Evolutionary conservation across 805 yeast genomes (phyloP), one percentile per base, ranked within the genome.

Genomic region (Wickerhamiella shivajii): DNA sequence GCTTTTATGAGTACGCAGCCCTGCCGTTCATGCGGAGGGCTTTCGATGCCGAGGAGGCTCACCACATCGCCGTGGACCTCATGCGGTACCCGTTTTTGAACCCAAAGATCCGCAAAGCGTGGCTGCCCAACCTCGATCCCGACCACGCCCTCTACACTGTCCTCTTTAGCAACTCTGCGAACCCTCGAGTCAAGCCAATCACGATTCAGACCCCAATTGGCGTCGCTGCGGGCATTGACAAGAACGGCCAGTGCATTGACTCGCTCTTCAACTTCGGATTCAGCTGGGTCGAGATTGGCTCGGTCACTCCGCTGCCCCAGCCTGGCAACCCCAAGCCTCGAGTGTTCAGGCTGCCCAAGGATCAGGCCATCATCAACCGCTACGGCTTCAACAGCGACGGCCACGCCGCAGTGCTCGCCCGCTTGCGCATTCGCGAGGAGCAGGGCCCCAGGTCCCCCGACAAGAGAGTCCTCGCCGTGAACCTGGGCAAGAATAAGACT

Each of bases 331-430:
- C 95, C n/a, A 53, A 60, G 46, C 97, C 97, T 15, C 66, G 97
- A 39, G 80, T 87, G 48, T 87, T 85, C 62, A 70, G 97, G 46
- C 63, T 87, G 38, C 71, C 78, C 5, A 63, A 70, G 42, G 96
- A 87, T 53, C 77, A 71, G 36, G 95, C 96, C 4, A 93, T 87
- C 26, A 81, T 85, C 45, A 87, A 87, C 60, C 67, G 97, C 41
- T 87, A 85, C 52, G 97, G 97, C 2, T 85, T 87, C 66, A 87
- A 87, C 52, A 84, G 96, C 3, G 67, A 70, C 30, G 97, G 97
- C 27, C 95, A 84, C 52, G 69, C 71, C 43, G 67, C 59, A 21
- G 93, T 85, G 16, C 58, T 74, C 34, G 71, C 71, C 2, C 66
- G 74, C n/a, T 63, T 85, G 47, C 67, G 74, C 43, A 45, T 68